These are phyloP conservation scores for Neoarthrinium moseri DNA, from an alignment of 2,329 filamentous ascomycete species.

Conservation along the genomic window DNA sequence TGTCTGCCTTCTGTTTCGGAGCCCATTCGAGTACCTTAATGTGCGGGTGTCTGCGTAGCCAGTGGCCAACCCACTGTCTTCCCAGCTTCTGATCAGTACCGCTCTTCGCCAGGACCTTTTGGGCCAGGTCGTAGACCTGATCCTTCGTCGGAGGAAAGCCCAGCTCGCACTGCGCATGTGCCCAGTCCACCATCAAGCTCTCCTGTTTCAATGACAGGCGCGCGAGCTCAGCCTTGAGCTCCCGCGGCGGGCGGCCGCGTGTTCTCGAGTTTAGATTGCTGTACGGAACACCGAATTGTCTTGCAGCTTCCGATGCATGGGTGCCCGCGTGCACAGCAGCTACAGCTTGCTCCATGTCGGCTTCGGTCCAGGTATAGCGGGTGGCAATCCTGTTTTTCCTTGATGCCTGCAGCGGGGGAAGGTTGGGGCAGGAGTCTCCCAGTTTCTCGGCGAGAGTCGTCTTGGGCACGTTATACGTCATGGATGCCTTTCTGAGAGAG, in stretches of 20 bases:
- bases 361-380: constrained; percentile 17
- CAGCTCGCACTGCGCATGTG: constrained; percentile 17
- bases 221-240: constrained; percentile 19
- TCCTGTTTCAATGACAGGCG: constrained; percentile 22
- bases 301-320: constrained; percentile 16
- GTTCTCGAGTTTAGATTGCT: constrained; percentile 22
- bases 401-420: constrained; percentile 13
- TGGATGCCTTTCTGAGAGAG: constrained; percentile 20
- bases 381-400: constrained; percentile 11
- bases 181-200: constrained; percentile 23
- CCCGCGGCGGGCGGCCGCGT: constrained; percentile 15
- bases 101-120: constrained; percentile 19
- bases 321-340: constrained; percentile 16
- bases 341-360: constrained; percentile 19
- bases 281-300: constrained; percentile 22
- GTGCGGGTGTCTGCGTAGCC: constrained; percentile 20
- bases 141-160: constrained; percentile 23
- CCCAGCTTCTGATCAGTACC: constrained; percentile 17
- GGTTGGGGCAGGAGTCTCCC: constrained; percentile 14
- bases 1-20: constrained; percentile 11
- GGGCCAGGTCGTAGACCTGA: constrained; percentile 21
- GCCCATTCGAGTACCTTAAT: constrained; percentile 20
- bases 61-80: constrained; percentile 26
- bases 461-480: constrained; percentile 20
- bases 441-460: constrained; percentile 20